Base-by-base conservation (phyloP, 352 stramenopile species). In the Phytophthora pisi region DNA sequence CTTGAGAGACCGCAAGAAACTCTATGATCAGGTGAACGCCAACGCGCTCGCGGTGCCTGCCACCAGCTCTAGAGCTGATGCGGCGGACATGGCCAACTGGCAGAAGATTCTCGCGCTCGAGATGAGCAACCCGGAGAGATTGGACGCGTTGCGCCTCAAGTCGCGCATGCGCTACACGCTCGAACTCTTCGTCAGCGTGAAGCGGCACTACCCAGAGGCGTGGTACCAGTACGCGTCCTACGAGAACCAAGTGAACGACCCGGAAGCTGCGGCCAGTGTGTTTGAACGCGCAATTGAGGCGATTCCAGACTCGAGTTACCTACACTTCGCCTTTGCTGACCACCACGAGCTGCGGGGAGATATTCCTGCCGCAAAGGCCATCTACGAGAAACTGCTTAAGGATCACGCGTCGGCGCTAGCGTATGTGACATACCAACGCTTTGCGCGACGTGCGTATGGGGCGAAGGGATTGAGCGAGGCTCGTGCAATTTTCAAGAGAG, bases 201-300 rank as follows among this genome's bases (percentile, higher is more conserved):
- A 92, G 59, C 80, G 84, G 5, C 82, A 91, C 65, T 89, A 88
- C 36, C 86, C 87, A 2, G 89, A 96, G 65, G 79, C 83, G 2
- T 96, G 89, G 89, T 95, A 92, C 64, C 89, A 95, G 64, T 96
- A 94, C 51, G 83, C 87, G 13, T 73, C 78, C 6, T 93, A 93
- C 52, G 89, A 96, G 50, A 93, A 82, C 51, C 84, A 93, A 28
- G 77, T 70, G 5, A 88, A 91, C 34, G 89, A 96, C 46, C 76
- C 64, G 0, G 89, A 95, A 16, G 86, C 86, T 8, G 85, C 87
- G 7, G 80, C 74, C 0, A 64, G 59, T 24, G 78, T 96, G 16
- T 91, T 93, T 50, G 80, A 93, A 54, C 86, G 85, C 13, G 84
- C 81, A 4, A 60, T 93, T 34, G 89, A 90, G n/a, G 88, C 83